Conservation (phyloP, 495 filamentous ascomycete genomes). For the Pseudoneurospora amorphoporcata region DNA sequence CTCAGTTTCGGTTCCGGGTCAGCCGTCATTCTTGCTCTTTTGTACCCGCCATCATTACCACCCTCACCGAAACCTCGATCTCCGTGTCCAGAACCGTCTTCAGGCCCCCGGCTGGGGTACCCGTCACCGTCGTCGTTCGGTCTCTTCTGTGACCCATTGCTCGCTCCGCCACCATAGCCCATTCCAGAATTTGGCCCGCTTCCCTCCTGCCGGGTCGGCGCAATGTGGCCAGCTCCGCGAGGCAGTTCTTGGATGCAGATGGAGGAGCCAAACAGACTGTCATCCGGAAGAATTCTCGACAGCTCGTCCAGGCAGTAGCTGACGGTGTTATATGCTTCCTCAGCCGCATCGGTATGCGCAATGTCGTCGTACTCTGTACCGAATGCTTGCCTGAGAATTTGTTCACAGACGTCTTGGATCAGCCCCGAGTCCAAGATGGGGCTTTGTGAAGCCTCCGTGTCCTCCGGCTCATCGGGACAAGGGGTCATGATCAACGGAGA, state of each 20-base stretch:
- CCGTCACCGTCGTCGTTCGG: slow-evolving; percentile 1
- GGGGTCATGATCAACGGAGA: neutral
- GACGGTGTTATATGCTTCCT: slow-evolving; percentile 11
- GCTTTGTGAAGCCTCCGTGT: neutral
- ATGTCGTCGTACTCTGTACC: slow-evolving; percentile 19
- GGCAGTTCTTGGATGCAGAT: slow-evolving; percentile 2
- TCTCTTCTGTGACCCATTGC: slow-evolving; percentile 1
- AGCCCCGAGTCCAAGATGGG: slow-evolving; percentile 1
- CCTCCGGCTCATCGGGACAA: neutral
- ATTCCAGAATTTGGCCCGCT: neutral
- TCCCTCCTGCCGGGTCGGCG: neutral
- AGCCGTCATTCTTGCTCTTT: neutral
- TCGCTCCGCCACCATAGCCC: neutral
- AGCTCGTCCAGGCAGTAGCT: slow-evolving; percentile 20
- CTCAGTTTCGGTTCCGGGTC: slow-evolving; percentile 7
- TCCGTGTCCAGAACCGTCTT: neutral
- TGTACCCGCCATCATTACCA: neutral
- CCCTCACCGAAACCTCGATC: neutral
- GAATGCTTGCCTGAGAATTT: slow-evolving; percentile 14
- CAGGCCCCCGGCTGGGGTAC: neutral
- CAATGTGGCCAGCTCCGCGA: neutral
- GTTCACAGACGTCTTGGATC: slow-evolving; percentile 15
- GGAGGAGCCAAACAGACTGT: neutral
- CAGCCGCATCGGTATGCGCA: slow-evolving; percentile 1
- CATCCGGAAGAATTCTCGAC: slow-evolving; percentile 9